Base-by-base conservation (phyloP, 2,329 filamentous ascomycete species). In the Penicillium sp. region DNA sequence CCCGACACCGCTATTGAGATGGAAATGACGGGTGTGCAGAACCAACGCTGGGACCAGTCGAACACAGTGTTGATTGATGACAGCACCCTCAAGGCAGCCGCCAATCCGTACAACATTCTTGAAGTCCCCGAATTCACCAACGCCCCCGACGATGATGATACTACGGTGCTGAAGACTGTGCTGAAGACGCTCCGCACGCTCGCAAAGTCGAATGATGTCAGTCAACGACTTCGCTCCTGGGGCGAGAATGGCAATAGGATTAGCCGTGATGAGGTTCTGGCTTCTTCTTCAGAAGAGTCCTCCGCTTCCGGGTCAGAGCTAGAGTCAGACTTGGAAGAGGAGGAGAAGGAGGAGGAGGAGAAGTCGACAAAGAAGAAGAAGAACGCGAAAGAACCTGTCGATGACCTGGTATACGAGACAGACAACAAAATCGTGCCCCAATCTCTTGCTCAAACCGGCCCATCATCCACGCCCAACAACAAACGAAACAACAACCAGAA, bases 21-120 rank as follows among this genome's bases (percentile, higher is more conserved):
- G 14, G 56, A 51, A 42, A 57, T 57, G 49, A 55, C 56, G 18
- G 56, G 84, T 61, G 69, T 71, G 0, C 48, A 55, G 3, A 70
- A 66, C 33, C 69, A 66, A 14, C 69, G 63, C 0, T 97, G 91
- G 88, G 82, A 86, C 64, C 91, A 96, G 74, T 81, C 81, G 51
- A 96, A 97, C 71, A 97, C 94, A 0, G 81, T 97, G 6, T 79
- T 99, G 24, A 85, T 97, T 40, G 94, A 99, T 64, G 94, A 97
- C 73, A 90, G 87, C 28, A 65, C 74, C 1, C 81, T 92, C 66
- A 99, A 97, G 77, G 92, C 87, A 0, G 80, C 83, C 24, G 87
- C 82, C 55, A 90, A 99, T 71, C 94, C 94, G 0, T 83, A 84
- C 74, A 97, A 97, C 65, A 80, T 94, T 21, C 74, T 97, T 9